These are phyloP conservation scores for Daldinia sp. DNA, from an alignment of 2,329 filamentous ascomycete species.

Conservation along the genomic window DNA sequence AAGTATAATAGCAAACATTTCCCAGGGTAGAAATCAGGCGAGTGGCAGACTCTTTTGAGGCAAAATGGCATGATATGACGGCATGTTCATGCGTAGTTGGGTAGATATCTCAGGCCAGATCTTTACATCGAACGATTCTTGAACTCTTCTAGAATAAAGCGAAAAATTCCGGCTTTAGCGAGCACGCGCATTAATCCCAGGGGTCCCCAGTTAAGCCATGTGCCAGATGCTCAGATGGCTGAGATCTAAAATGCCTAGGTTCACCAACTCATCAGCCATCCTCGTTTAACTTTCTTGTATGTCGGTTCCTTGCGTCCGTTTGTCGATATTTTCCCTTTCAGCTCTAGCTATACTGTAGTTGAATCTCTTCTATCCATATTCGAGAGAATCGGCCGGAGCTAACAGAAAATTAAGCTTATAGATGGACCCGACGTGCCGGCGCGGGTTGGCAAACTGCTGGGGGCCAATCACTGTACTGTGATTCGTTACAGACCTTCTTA, in stretches of 20 bases:
- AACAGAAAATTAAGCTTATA: neutral
- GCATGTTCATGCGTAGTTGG: slow-evolving; percentile 33
- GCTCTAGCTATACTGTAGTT: neutral
- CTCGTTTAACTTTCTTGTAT: neutral
- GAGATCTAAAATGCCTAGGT: slow-evolving; percentile 27
- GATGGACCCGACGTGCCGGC: neutral
- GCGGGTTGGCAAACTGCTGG: neutral
- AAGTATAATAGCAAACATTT: slow-evolving; percentile 4
- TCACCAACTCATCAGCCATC: neutral
- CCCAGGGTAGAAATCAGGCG: slow-evolving; percentile 23
- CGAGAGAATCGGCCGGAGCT: slow-evolving; percentile 11
- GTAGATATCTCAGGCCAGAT: slow-evolving; percentile 26
- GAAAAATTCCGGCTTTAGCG: slow-evolving; percentile 26
- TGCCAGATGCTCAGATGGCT: slow-evolving; percentile 25
- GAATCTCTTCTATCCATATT: slow-evolving; percentile 7
- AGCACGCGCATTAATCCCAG: slow-evolving; percentile 21
- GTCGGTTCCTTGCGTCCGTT: neutral
- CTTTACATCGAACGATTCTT: slow-evolving; percentile 37
- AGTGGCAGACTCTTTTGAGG: slow-evolving; percentile 22
- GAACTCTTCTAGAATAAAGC: slow-evolving; percentile 31
- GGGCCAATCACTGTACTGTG: neutral
- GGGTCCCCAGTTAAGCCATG: slow-evolving; percentile 19
- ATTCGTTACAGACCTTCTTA: neutral
- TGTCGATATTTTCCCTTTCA: slow-evolving; percentile 3
- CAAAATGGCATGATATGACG: slow-evolving; percentile 41